phyloP scores from a whole-genome alignment of 2,329 filamentous ascomycete species.

The Cercospora beticola region DNA sequence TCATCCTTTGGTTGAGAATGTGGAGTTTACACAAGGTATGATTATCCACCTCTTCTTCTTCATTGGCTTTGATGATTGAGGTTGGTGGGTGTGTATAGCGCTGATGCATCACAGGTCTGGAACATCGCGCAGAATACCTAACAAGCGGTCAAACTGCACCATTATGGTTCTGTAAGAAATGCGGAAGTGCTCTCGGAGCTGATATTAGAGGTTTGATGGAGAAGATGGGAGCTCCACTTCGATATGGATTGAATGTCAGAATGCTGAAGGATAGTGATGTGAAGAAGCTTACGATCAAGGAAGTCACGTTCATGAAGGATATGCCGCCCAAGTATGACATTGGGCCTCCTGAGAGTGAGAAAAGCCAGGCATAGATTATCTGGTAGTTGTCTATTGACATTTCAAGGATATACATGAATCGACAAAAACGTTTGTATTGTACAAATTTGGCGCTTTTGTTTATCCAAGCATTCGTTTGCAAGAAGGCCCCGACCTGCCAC shows the following conservation, averaged over 20 bases:
- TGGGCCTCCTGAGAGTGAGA: not conserved
- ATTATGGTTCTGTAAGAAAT: constrained; percentile 31
- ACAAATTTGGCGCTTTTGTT: not conserved
- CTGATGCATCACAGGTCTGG: constrained; percentile 3
- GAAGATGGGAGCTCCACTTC: constrained; percentile 1
- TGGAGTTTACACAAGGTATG: constrained; percentile 23
- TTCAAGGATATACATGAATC: not conserved
- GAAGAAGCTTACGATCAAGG: constrained; percentile 24
- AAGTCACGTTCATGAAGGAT: constrained; percentile 25
- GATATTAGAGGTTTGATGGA: constrained; percentile 24
- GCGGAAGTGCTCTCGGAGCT: constrained; percentile 26
- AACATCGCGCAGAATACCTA: constrained; percentile 26
- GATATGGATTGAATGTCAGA: constrained; percentile 30
- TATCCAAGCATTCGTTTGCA: not conserved
- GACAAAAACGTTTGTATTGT: not conserved
- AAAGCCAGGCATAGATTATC: not conserved
- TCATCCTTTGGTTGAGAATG: constrained; percentile 27
- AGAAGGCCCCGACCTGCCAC: not conserved
- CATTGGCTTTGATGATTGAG: no score
- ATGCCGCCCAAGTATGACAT: constrained; percentile 24
- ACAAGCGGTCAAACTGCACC: constrained; percentile 22
- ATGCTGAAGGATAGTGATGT: constrained; percentile 30
- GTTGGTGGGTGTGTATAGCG: no score
- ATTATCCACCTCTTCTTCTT: no score
- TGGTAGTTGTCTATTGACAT: not conserved